Conservation (phyloP, 208 protist genomes). For the Naegleria gruberi region DNA sequence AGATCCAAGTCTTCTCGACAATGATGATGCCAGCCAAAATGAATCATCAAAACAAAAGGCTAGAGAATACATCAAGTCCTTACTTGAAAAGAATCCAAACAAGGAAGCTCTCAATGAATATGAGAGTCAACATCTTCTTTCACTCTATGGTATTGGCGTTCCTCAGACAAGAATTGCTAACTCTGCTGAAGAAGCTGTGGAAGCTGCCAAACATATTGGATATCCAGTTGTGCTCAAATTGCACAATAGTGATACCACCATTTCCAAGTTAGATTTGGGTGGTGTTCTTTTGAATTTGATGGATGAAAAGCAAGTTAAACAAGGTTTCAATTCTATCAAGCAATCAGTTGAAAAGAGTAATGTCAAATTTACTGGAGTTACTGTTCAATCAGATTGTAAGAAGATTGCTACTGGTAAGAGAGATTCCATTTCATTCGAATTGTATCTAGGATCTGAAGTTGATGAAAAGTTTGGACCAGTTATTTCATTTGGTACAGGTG, state of each 20-base stretch:
- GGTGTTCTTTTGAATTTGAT: not conserved
- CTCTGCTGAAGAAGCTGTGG: not conserved
- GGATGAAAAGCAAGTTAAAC: not conserved
- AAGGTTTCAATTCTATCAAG: not conserved
- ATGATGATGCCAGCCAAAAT: not conserved
- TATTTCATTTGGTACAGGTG: not conserved
- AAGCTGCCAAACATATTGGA: not conserved
- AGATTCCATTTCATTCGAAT: not conserved
- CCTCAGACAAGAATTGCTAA: not conserved
- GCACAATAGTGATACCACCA: not conserved
- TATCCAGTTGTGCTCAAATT: not conserved
- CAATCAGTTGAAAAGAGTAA: not conserved
- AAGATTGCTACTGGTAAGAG: not conserved
- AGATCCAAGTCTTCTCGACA: not conserved
- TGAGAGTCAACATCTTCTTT: not conserved
- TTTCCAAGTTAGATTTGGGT: not conserved
- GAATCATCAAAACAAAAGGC: not conserved
- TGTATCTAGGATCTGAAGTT: not conserved
- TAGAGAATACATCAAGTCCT: not conserved
- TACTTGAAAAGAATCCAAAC: not conserved
- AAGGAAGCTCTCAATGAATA: not conserved
- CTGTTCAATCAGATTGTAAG: not conserved
- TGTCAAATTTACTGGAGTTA: not conserved
- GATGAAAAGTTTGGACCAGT: not conserved
- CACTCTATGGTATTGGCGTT: not conserved